phyloP scores from a whole-genome alignment of 352 stramenopile species.

The Pythium rishiriense region DNA sequence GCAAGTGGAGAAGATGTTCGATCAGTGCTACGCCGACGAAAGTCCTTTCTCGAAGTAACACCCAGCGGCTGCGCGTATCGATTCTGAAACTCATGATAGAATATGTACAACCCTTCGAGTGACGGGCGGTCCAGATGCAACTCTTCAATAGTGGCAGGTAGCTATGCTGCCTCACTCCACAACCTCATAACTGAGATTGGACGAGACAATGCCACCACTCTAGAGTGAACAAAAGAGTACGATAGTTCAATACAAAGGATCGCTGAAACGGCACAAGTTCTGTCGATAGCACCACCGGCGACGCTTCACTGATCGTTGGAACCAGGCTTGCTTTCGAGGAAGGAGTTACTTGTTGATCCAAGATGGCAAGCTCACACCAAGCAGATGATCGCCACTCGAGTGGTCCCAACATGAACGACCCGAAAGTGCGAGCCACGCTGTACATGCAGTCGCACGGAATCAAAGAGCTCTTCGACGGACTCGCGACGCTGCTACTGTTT shows the following conservation, averaged over 20 bases:
- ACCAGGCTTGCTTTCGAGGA: neutral
- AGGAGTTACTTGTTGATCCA: neutral
- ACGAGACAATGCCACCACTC: neutral
- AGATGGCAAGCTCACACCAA: constrained; percentile 1
- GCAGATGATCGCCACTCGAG: too few species aligned
- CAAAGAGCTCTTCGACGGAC: constrained; percentile 65
- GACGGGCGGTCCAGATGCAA: too few species aligned
- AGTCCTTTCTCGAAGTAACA: constrained; percentile 49
- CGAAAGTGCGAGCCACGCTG: constrained; percentile 57
- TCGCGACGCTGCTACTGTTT: constrained; percentile 66
- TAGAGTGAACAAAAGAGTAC: neutral
- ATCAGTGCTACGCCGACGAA: constrained; percentile 70
- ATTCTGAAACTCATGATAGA: neutral
- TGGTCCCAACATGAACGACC: constrained; percentile 60
- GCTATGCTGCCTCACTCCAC: neutral
- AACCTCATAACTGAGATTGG: neutral
- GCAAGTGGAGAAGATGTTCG: constrained; percentile 81
- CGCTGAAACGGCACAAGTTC: neutral
- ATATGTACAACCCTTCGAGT: neutral
- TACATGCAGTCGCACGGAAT: constrained; percentile 69
- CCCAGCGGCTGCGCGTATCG: too few species aligned
- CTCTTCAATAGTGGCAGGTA: neutral
- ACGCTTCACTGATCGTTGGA: neutral
- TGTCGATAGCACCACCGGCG: neutral
- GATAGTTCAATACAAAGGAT: neutral